Evolutionary conservation across 257 asterid genomes (phyloP), one percentile per base, ranked within the genome.

Genomic region (Primulina tabacum): DNA sequence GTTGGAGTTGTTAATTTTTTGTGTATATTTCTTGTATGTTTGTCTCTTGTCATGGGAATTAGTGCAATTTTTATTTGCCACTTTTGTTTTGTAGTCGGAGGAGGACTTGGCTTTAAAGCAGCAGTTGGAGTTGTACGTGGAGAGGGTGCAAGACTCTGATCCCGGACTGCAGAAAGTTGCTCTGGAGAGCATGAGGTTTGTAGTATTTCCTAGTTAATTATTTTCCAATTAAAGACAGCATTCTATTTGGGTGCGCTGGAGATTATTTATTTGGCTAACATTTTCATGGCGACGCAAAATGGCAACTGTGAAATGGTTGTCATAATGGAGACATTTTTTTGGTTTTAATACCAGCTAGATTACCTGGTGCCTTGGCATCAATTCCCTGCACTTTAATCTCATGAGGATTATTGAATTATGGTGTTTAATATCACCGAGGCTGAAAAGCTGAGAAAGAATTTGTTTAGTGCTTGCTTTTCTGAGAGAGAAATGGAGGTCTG

Each of bases 91-190:
- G 24, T 73, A 92, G 98, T 89, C 99, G 64, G 99, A 94, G 81
- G 97, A 91, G 81, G 97, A 94, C 76, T 24, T 24, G 26, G 26
- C 26, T 24, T 24, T 24, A 24, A 24, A 24, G 26, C 26, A 24
- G 26, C 26, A 24, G 26, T 24, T 24, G 26, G 26, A 24, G 1
- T 24, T 24, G 26, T 24, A 24, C 26, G 26, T 24, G 26, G 99
- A 88, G 85, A 86, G 97, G 75, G 97, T 72, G 60, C 95, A 89
- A 77, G 97, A 94, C 69, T 18, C 95, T 33, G 95, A 91, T 78
- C 86, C 93, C 21, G 97, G 92, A 28, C 67, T 94, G 78, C 97
- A 91, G 87, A 89, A 89, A 78, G 78, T 82, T 69, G 97, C 99
- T 3, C 86, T 94, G 0, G 97, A 94, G 80, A 85, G 90, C 85